These are phyloP conservation scores for Nepenthes alata DNA, from an alignment of 179 eudicot species.

Conservation along the genomic window DNA sequence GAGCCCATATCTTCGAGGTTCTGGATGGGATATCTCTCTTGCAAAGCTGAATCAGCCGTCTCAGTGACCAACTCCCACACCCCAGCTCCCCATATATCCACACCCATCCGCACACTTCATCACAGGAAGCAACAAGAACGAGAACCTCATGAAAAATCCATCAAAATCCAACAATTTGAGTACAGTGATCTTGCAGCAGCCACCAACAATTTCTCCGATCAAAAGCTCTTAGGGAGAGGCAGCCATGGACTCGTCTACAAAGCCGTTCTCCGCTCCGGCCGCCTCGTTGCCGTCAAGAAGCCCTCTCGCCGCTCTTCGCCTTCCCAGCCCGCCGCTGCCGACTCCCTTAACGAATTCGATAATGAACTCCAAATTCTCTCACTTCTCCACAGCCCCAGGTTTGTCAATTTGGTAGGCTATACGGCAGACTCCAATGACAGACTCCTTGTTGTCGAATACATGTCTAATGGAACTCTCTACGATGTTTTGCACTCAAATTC, in stretches of 20 bases:
- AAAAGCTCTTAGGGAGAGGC: constrained; percentile 69
- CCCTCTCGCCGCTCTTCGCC: constrained; percentile 30
- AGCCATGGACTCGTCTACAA: constrained; percentile 92
- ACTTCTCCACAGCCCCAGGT: constrained; percentile 44
- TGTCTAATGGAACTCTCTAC: constrained; percentile 78
- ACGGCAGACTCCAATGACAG: constrained; percentile 24
- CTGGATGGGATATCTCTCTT: constrained; percentile 74
- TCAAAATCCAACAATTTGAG: constrained; percentile 45
- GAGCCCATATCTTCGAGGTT: not conserved
- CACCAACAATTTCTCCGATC: constrained; percentile 57
- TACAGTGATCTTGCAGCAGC: constrained; percentile 67
- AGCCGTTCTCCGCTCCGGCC: constrained; percentile 57
- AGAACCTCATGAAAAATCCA: constrained; percentile 18
- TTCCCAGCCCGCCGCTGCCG: constrained; percentile 4
- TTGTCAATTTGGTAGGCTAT: constrained; percentile 73
- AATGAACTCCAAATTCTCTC: constrained; percentile 73
- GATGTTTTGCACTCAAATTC: constrained; percentile 49
- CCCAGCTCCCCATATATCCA: constrained; percentile 11
- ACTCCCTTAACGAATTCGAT: constrained; percentile 40
- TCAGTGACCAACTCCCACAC: constrained; percentile 27
- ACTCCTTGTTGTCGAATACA: constrained; percentile 74
- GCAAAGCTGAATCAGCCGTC: constrained; percentile 58
- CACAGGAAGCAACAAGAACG: constrained; percentile 4
- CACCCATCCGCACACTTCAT: constrained; percentile 6
- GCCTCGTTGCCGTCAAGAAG: constrained; percentile 68